Conservation (phyloP, 2,329 filamentous ascomycete species). For the Trichoderma harzianum region DNA sequence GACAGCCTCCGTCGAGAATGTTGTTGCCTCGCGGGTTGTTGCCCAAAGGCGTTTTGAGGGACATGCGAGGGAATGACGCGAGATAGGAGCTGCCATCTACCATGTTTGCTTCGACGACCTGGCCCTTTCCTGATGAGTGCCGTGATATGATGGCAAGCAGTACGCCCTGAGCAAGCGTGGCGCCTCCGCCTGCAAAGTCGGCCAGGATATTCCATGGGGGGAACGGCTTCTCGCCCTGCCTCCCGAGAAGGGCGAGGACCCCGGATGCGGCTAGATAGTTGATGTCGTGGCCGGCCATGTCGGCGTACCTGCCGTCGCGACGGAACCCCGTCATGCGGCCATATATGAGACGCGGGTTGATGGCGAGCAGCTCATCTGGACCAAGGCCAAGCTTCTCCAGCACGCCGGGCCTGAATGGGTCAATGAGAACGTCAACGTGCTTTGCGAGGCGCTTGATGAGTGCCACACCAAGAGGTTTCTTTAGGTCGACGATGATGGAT, state of each 20-base stretch:
- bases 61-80: slow-evolving; percentile 71
- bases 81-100: slow-evolving; percentile 84
- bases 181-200: slow-evolving; percentile 88
- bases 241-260: slow-evolving; percentile 71
- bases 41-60: slow-evolving; percentile 62
- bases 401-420: slow-evolving; percentile 89
- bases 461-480: slow-evolving; percentile 58
- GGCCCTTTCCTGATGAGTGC: slow-evolving; percentile 63
- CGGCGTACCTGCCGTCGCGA: slow-evolving; percentile 76
- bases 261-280: slow-evolving; percentile 93
- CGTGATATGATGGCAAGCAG: slow-evolving; percentile 73
- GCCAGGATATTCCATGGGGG: slow-evolving; percentile 81
- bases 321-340: slow-evolving; percentile 88
- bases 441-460: slow-evolving; percentile 63
- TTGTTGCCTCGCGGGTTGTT: slow-evolving; percentile 66
- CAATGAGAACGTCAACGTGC: slow-evolving; percentile 83
- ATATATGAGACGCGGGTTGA: slow-evolving; percentile 75
- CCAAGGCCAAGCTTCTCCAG: slow-evolving; percentile 79
- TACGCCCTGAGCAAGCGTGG: slow-evolving; percentile 76
- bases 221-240: slow-evolving; percentile 65
- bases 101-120: slow-evolving; percentile 96
- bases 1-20: slow-evolving; percentile 76
- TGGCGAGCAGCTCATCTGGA: slow-evolving; percentile 61
- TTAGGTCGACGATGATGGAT: slow-evolving; percentile 77
- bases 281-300: slow-evolving; percentile 94